Evolutionary conservation across 2,329 filamentous ascomycete species (phyloP), one percentile per base, ranked within the genome.

Genomic region (Plenodomus lindquistii): DNA sequence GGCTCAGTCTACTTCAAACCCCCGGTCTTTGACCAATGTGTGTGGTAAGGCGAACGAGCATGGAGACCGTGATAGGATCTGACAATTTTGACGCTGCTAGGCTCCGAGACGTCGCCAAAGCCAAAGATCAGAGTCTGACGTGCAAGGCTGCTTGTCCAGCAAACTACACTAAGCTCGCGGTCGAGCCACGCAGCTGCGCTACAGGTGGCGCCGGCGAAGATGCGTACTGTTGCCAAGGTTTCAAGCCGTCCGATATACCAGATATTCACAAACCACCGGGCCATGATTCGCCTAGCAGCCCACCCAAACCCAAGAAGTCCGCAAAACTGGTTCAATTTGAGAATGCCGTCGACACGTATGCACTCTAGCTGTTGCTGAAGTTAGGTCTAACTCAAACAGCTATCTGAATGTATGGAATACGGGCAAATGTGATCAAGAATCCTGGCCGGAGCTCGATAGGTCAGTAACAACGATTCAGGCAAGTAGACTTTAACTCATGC

Each of bases 191-290:
- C 8, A 31, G 35, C 22, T 40, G 36, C 17, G 22, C 22, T 24
- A 5, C 22, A 5, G 10, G 22, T 24, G 22, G 15, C 15, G 11
- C 9, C 5, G 45, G 45, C 3, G 19, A 43, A n/a, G 40, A 24
- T 2, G 45, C 45, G 17, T 48, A 40, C 16, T 48, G 40, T 21
- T 48, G 46, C 17, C 29, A 39, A 13, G 37, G 37, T n/a, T 39
- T n/a, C 20, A 22, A 39, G 20, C 37, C 37, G 8, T 39, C 19
- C 15, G 19, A 39, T 2, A 24, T 24, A 38, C 36, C 36, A 13
- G 8, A 38, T 11, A 38, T 38, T 19, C 36, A 17, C 4, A 17
- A 17, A 13, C 31, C 31, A 37, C 15, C 35, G 7, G 35, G 11
- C 4, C n/a, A 10, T 5, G 22, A 24, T 24, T 10, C 22, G 5